phyloP scores from a whole-genome alignment of 1,284 basidiomycete species.

The Cryptococcus jaspeensis region DNA sequence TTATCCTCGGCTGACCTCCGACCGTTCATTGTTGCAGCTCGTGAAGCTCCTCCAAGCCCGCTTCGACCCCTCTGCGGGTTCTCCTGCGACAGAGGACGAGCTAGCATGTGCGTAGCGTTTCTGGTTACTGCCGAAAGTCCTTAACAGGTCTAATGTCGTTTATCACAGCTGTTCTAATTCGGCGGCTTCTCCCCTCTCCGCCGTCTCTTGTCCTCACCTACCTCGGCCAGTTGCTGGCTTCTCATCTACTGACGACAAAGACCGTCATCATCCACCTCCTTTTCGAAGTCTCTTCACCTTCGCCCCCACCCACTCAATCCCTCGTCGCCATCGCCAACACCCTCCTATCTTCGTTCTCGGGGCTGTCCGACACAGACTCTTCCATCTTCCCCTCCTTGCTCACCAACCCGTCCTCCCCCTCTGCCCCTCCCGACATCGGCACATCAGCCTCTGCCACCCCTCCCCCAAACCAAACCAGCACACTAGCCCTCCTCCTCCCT shows the following conservation, averaged over 20 bases:
- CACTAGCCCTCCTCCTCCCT: conserved; percentile 36
- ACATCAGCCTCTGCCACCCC: conserved; percentile 24
- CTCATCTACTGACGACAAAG: conserved; percentile 20
- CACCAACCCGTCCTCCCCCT: conserved; percentile 12
- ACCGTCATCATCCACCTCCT: conserved; percentile 28
- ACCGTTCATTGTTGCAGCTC: conserved; percentile 10
- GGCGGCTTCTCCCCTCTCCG: conserved; percentile 24
- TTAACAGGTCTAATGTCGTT: background rate
- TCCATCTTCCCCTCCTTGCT: conserved; percentile 2
- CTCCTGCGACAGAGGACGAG: background rate
- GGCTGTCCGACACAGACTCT: conserved; percentile 11
- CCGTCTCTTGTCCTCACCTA: conserved; percentile 35
- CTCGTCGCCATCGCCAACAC: conserved; percentile 24
- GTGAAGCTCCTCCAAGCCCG: conserved; percentile 18
- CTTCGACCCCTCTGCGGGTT: background rate
- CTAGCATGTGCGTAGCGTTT: conserved; percentile 5
- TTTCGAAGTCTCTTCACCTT: conserved; percentile 17
- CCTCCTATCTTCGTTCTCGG: conserved; percentile 22
- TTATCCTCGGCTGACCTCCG: background rate
- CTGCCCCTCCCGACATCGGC: conserved; percentile 28
- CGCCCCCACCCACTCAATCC: conserved; percentile 8
- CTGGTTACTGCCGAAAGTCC: background rate
- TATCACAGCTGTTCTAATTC: conserved; percentile 27
- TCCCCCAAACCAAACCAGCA: conserved; percentile 14
- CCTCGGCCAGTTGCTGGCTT: conserved; percentile 27